Conservation (phyloP, 164 flowering plant species). For the Stephania yunnanensis region DNA sequence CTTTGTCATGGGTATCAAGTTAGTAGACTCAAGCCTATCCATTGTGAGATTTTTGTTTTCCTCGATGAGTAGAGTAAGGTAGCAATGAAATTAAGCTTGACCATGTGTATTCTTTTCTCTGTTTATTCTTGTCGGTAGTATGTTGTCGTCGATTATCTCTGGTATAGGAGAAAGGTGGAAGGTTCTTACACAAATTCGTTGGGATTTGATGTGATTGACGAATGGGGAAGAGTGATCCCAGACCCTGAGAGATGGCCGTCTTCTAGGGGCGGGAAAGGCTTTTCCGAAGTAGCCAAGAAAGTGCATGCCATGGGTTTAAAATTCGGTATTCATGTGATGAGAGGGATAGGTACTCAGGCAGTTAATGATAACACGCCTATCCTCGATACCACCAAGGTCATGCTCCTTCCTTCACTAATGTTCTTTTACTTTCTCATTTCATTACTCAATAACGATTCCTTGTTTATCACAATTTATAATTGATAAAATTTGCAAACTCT, state of each 20-base stretch:
- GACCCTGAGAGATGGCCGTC: conserved; percentile 95
- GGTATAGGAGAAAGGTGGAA: conserved; percentile 71
- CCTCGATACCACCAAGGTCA: conserved; percentile 57
- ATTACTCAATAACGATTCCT: background rate
- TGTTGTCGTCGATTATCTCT: conserved; percentile 91
- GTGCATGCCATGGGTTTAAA: conserved; percentile 84
- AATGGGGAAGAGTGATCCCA: conserved; percentile 91
- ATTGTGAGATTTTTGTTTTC: background rate
- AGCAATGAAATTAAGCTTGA: background rate
- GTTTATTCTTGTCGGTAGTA: conserved; percentile 34
- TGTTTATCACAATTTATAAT: background rate
- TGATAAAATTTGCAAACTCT: background rate
- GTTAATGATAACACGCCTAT: conserved; percentile 77
- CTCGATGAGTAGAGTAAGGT: too few relatives aligned
- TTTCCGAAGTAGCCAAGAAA: conserved; percentile 61
- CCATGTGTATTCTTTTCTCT: background rate
- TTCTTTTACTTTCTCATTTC: background rate
- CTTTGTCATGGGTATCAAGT: conserved; percentile 74
- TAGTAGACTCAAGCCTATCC: background rate
- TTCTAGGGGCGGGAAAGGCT: conserved; percentile 69
- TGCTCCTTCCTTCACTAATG: background rate
- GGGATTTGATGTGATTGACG: conserved; percentile 85
- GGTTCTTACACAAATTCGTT: conserved; percentile 62
- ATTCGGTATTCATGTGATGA: conserved; percentile 97
- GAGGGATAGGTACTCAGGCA: conserved; percentile 93